Conservation (phyloP, 192 early-diverging fungal species). For the Mortierella alpina region DNA sequence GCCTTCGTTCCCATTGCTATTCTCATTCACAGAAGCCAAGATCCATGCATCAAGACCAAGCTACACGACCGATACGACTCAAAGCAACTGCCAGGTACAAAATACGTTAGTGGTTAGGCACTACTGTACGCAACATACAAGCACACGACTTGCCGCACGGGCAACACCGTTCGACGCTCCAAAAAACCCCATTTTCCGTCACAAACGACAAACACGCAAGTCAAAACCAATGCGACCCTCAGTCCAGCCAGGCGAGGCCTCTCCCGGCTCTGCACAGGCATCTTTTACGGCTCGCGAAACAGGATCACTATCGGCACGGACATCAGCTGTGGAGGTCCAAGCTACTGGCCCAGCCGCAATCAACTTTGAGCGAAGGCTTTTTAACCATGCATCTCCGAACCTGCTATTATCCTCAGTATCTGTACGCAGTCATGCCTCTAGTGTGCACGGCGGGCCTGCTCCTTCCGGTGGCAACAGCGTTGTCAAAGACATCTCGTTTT, state of each 20-base stretch:
- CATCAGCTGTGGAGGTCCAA: too few relatives aligned
- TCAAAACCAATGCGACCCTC: too few relatives aligned
- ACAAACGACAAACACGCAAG: too few relatives aligned
- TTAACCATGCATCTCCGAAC: background rate
- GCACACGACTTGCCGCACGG: background rate
- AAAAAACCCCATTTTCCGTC: background rate
- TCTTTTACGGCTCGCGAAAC: too few relatives aligned
- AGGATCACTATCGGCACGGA: too few relatives aligned
- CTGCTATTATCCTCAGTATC: background rate
- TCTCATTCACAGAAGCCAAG: constrained; percentile 13
- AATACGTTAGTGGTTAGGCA: constrained; percentile 29
- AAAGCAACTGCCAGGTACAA: constrained; percentile 34
- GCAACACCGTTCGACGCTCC: background rate
- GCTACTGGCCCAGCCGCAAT: too few relatives aligned
- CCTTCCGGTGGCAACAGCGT: background rate
- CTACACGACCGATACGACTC: constrained; percentile 5
- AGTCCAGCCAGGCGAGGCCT: too few relatives aligned
- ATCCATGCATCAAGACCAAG: constrained; percentile 19
- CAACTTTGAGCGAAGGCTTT: background rate
- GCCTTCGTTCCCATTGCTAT: background rate
- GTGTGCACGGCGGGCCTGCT: background rate
- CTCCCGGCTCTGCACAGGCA: too few relatives aligned
- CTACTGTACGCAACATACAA: constrained; percentile 16
- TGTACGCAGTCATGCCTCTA: background rate
- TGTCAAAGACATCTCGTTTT: constrained; percentile 55